Base-by-base conservation (phyloP, 169 alveolate genomes). In the Plasmodium ovale region DNA sequence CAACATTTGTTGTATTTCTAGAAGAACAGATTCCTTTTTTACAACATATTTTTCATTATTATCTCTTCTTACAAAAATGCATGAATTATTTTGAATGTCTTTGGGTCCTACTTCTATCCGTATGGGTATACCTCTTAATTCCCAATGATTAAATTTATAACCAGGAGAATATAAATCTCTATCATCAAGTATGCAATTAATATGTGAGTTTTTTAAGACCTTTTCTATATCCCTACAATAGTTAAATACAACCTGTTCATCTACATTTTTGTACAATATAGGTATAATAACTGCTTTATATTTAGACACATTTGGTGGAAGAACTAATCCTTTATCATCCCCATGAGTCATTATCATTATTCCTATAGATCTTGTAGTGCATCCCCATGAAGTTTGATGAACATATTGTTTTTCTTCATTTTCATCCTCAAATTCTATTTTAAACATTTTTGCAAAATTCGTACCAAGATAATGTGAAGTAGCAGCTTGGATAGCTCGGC, bases 331-430 rank as follows among this genome's bases (percentile, higher is more conserved):
- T 91, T 97, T 96, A 94, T 98, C 98, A 92, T 99, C 99, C 7
- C 99, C 99, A 91, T 99, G 99, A 7, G 94, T 93, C 99, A 98
- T 97, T 59, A 98, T 92, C 99, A 98, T 96, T 29, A 96, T 96
- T 1, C 99, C 99, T 42, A 98, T 96, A 16, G 98, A 95, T 84
- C 99, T 95, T 35, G 99, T 98, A 14, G 99, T 98, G 72, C 98
- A 94, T 27, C 99, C 99, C 99, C 99, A 99, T 68, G 99, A 98
- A 44, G 99, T 98, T 91, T 98, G 99, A 95, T 98, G 98, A 0
- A 93, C 99, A 60, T 89, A 91, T 89, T 97, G 94, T 72, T 97
- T 97, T 27, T 94, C 89, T 25, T 97, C 98, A 47, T 96, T 92
- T 72, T 96, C 98, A 90, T 97, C 99, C 87, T 92, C 94, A 84